These are phyloP conservation scores for Phallus indusiatus DNA, from an alignment of 768 basidiomycete genomes.

Conservation along the genomic window DNA sequence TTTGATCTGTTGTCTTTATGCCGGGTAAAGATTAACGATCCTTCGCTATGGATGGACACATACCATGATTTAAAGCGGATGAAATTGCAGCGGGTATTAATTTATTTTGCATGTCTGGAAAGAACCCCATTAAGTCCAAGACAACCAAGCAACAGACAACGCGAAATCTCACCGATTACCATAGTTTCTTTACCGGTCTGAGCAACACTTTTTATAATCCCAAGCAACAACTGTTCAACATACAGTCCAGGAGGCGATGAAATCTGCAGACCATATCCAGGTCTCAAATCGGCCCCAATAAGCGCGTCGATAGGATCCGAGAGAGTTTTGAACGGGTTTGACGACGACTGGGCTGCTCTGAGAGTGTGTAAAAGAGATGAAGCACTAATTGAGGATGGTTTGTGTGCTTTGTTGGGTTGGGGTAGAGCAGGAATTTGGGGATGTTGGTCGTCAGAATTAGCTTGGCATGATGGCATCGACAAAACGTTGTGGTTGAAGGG, in stretches of 20 bases:
- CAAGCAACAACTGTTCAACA: slow-evolving; percentile 3
- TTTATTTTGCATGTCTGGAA: slow-evolving; percentile 8
- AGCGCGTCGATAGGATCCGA: slow-evolving; percentile 1
- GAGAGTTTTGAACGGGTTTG: slow-evolving; percentile 3
- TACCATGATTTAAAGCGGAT: neutral
- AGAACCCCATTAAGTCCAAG: neutral
- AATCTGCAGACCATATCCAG: slow-evolving; percentile 4
- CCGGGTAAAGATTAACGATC: neutral
- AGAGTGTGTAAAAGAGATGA: slow-evolving; percentile 1
- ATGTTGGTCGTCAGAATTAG: no score
- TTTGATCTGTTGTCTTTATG: neutral
- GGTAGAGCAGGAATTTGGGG: no score
- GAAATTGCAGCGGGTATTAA: neutral
- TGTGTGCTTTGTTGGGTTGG: neutral
- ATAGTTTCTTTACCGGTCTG: slow-evolving; percentile 1
- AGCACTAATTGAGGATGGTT: neutral
- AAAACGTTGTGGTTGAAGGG: no score
- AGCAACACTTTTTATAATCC: slow-evolving; percentile 3
- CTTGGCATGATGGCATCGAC: no score
- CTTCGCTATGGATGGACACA: neutral
- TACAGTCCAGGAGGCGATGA: slow-evolving; percentile 4
- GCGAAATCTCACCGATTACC: neutral
- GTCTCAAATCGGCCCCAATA: neutral
- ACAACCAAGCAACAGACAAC: neutral
- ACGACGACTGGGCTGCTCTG: neutral